Evolutionary conservation across 1,139 yeast genomes (phyloP), one percentile per base, ranked within the genome.

Genomic region (Pneumocystis jirovecii): DNA sequence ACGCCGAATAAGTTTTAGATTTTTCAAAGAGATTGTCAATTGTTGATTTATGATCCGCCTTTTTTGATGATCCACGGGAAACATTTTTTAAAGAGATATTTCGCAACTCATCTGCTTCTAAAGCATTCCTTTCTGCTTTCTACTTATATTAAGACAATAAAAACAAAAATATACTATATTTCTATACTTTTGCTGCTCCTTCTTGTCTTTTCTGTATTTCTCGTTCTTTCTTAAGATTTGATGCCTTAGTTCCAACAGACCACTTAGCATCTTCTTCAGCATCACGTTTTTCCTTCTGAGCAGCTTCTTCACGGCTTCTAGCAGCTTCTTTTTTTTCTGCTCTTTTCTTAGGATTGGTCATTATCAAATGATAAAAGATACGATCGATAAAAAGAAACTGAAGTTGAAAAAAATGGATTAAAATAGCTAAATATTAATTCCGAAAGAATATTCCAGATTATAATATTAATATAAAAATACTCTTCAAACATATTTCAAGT

Each of bases 211-310:
- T 63, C 12, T 63, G 64, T 17, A 37, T 60, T 35, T 63, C 65
- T 31, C 63, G 29, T 39, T 63, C 65, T 63, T 66, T 78, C 72
- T 76, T 76, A 7, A 75, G 74, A 3, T 76, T 76, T 68, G 76
- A 80, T 39, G 78, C 80, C 77, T 87, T 87, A 45, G 89, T 72
- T 34, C 95, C 96, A 60, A 85, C 80, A 1, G 81, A 82, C 95
- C 95, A 88, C 68, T 82, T 79, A 15, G 81, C 77, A 25, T 84
- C 85, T 73, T 86, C 93, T 2, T 76, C 82, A 2, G 81, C 82
- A 8, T 86, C 89, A 79, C 85, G 87, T 73, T 79, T 82, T 64
- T 89, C 88, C 70, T 85, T 83, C 19, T 89, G 90, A 4, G 85
- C 85, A 0, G 82, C 89, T 74, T 84, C 84, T 74, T 83, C 83